These are phyloP conservation scores for Colletotrichum noveboracense DNA, from an alignment of 2,329 filamentous ascomycete genomes.

Conservation along the genomic window DNA sequence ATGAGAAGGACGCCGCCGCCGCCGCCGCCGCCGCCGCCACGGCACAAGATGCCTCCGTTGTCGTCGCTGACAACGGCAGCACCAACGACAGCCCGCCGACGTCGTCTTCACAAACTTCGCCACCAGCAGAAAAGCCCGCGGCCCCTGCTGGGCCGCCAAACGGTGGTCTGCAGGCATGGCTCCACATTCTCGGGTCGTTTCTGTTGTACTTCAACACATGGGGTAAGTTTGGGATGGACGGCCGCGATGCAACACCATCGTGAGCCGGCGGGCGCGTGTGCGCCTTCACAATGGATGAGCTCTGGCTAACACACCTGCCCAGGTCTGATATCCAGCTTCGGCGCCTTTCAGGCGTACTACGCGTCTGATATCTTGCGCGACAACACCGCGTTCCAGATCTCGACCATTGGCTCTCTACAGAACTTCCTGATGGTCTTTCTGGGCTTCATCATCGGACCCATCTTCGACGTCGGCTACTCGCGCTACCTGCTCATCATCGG, in stretches of 20 bases:
- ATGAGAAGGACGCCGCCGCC: not conserved
- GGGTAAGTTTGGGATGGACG: not conserved
- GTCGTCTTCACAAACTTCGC: constrained; percentile 1
- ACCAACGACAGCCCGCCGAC: not conserved
- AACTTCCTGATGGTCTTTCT: constrained; percentile 48
- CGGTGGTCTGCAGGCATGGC: constrained; percentile 47
- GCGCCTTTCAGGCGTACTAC: constrained; percentile 61
- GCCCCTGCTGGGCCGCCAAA: constrained; percentile 16
- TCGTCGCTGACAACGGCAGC: not conserved
- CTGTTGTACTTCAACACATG: constrained; percentile 53
- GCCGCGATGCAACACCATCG: not conserved
- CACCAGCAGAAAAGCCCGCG: not conserved
- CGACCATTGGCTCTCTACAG: constrained; percentile 54
- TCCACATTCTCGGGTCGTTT: constrained; percentile 50
- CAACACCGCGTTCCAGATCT: constrained; percentile 30
- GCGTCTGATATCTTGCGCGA: constrained; percentile 29
- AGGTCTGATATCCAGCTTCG: constrained; percentile 49
- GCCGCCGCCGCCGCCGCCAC: not conserved
- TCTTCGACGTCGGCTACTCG: constrained; percentile 54
- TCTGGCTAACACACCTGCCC: not conserved
- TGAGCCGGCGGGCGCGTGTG: not conserved
- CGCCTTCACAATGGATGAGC: not conserved
- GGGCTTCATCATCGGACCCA: constrained; percentile 47
- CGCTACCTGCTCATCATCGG: constrained; percentile 44
- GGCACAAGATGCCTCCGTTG: not conserved